These are phyloP conservation scores for Paramyrothecium sp. DNA, from an alignment of 2,329 filamentous ascomycete species.

Conservation along the genomic window DNA sequence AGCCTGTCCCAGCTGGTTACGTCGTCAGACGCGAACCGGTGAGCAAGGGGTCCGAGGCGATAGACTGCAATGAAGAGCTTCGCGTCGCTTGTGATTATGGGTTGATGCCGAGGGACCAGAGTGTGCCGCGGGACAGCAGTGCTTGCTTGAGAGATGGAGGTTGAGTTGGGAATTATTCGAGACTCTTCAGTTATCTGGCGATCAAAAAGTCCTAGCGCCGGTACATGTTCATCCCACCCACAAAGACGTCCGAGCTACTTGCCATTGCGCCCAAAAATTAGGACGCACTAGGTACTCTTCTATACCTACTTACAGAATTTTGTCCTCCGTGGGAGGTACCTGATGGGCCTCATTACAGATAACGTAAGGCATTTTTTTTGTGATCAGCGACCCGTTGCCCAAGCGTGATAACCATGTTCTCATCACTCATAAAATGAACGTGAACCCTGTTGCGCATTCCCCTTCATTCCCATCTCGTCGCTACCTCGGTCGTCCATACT, in stretches of 20 bases:
- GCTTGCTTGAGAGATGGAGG: not conserved
- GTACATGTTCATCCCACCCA: conserved; percentile 2
- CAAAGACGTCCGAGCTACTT: not conserved
- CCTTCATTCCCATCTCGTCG: too few species aligned
- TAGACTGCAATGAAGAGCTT: too few species aligned
- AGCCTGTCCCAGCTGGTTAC: not conserved
- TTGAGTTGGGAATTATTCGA: not conserved
- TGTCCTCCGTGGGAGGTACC: not conserved
- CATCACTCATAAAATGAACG: too few species aligned
- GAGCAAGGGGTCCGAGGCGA: too few species aligned
- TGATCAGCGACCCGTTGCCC: too few species aligned
- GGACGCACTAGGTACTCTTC: not conserved
- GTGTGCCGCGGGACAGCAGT: not conserved
- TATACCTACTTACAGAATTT: not conserved
- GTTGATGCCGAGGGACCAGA: not conserved
- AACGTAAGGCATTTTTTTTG: not conserved
- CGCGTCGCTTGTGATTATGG: too few species aligned
- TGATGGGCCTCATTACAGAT: not conserved
- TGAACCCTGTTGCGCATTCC: too few species aligned
- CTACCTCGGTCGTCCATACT: too few species aligned
- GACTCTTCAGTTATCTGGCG: not conserved
- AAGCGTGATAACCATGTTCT: too few species aligned
- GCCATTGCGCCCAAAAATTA: not conserved
- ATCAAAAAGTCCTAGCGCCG: conserved; percentile 12
- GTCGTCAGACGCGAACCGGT: too few species aligned